Conservation (phyloP, 768 basidiomycete genomes). For the Aureoboletus auriporus region DNA sequence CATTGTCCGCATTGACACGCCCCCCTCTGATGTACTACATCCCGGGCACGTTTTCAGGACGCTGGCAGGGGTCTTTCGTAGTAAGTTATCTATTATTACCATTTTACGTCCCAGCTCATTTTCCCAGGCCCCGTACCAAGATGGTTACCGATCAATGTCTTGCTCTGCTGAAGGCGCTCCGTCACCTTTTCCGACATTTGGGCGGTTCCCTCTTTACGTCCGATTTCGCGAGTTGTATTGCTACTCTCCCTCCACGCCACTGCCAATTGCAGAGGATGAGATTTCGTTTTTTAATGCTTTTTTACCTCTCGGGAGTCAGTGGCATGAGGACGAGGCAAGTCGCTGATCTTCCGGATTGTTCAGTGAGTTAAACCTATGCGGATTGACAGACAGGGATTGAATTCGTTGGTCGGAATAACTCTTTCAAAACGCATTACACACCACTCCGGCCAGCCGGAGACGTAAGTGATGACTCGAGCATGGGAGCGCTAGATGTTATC, state of each 20-base stretch:
- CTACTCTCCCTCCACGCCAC: slow-evolving; percentile 28
- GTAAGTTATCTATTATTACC: slow-evolving; percentile 27
- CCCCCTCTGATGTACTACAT: slow-evolving; percentile 30
- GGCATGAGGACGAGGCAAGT: slow-evolving; percentile 30
- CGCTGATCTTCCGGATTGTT: background rate
- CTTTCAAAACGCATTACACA: slow-evolving; percentile 38
- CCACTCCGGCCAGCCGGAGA: slow-evolving; percentile 22
- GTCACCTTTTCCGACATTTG: slow-evolving; percentile 31
- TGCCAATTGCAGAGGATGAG: slow-evolving; percentile 33
- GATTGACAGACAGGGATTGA: slow-evolving; percentile 25
- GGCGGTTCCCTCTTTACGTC: slow-evolving; percentile 46
- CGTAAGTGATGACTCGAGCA: slow-evolving; percentile 8
- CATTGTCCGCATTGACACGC: slow-evolving; percentile 4
- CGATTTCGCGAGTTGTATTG: slow-evolving; percentile 47
- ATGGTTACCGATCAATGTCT: slow-evolving; percentile 38
- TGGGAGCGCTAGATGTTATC: slow-evolving; percentile 42
- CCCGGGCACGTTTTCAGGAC: slow-evolving; percentile 42
- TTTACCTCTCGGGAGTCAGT: slow-evolving; percentile 39
- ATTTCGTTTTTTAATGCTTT: slow-evolving; percentile 43
- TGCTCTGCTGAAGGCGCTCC: slow-evolving; percentile 29
- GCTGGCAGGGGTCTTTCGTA: slow-evolving; percentile 48
- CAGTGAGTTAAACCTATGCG: background rate
- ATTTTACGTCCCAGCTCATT: slow-evolving; percentile 1
- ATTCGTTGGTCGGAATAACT: slow-evolving; percentile 30
- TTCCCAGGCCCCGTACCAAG: slow-evolving; percentile 36